phyloP scores from a whole-genome alignment of 306 rosid species.

The Sicyos edulis region DNA sequence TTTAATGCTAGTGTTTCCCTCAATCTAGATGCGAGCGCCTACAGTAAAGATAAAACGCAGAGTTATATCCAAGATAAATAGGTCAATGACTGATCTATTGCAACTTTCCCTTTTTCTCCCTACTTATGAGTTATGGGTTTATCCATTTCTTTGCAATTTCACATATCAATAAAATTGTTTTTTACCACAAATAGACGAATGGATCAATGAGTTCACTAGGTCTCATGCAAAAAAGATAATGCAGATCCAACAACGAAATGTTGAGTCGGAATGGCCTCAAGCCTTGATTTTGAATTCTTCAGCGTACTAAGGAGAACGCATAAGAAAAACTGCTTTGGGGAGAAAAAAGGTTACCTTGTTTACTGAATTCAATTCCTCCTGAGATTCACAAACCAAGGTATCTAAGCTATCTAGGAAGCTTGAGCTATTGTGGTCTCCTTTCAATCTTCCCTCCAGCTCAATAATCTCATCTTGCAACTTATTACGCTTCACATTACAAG shows the following conservation, averaged over 20 bases:
- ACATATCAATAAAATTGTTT: too few species aligned
- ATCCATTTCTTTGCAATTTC: too few species aligned
- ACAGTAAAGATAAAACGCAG: constrained; percentile 21
- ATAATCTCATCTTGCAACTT: constrained; percentile 45
- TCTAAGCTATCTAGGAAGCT: constrained; percentile 38
- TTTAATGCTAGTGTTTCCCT: constrained; percentile 51
- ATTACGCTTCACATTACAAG: constrained; percentile 31
- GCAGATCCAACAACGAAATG: not conserved
- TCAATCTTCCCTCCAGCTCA: constrained; percentile 50
- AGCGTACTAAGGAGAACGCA: not conserved
- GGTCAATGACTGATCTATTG: too few species aligned
- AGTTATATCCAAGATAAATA: not conserved
- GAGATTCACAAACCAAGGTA: constrained; percentile 37
- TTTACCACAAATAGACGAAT: not conserved
- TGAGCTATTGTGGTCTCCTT: constrained; percentile 33
- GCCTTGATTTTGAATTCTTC: constrained; percentile 13
- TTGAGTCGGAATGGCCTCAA: constrained; percentile 4
- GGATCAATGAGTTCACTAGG: not conserved
- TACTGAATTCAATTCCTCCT: constrained; percentile 42
- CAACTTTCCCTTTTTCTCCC: too few species aligned
- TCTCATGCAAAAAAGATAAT: not conserved
- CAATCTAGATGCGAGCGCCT: constrained; percentile 60
- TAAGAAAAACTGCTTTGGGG: not conserved
- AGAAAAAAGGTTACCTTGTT: constrained; percentile 48
- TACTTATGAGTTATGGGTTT: too few species aligned